Conservation (phyloP, 2,329 filamentous ascomycete species). For the Trichoderma breve region DNA sequence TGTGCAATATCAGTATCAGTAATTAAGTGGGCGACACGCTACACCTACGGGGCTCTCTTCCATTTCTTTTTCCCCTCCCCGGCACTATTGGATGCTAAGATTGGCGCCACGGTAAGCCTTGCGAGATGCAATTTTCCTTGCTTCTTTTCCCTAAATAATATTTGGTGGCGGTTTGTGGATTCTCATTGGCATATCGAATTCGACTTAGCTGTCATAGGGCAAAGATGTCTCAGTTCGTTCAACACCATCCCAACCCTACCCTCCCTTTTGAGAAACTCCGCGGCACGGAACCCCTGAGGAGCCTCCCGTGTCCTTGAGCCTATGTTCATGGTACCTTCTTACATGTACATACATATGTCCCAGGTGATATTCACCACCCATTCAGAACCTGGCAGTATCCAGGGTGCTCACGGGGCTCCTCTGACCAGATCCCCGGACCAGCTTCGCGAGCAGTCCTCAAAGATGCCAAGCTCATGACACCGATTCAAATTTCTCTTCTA, state of each 20-base stretch:
- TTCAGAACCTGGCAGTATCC: background rate
- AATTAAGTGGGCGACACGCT: background rate
- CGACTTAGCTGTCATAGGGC: background rate
- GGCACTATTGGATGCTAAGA: background rate
- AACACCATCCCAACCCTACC: background rate
- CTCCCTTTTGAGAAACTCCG: conserved; percentile 1
- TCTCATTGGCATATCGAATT: background rate
- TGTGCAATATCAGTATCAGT: background rate
- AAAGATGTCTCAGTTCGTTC: background rate
- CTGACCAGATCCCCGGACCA: background rate
- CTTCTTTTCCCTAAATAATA: background rate
- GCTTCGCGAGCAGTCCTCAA: background rate
- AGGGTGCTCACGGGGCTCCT: background rate
- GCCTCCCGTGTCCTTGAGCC: background rate
- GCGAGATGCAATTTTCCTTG: background rate
- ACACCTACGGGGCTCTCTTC: background rate
- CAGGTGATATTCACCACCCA: background rate
- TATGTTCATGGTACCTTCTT: background rate
- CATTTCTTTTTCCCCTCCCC: background rate
- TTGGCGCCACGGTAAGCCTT: conserved; percentile 1
- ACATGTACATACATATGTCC: background rate
- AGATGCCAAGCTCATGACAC: background rate
- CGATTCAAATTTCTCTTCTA: background rate
- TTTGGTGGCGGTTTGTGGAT: background rate
- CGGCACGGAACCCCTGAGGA: background rate